Evolutionary conservation across 257 asterid genomes (phyloP), one percentile per base, ranked within the genome.

Genomic region (Sherardia arvensis): DNA sequence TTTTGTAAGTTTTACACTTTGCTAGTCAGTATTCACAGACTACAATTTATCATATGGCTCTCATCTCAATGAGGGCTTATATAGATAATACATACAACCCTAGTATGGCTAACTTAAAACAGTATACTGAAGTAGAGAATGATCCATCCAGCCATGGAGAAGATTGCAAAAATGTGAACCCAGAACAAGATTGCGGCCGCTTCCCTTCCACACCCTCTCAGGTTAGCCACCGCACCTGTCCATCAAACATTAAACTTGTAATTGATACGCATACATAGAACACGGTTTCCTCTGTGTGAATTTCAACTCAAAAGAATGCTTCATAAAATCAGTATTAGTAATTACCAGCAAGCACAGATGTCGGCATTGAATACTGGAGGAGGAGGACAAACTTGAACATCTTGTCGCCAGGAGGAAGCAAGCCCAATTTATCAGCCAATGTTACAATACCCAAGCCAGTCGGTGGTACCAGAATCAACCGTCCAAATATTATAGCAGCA

Each of bases 121-220:
- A 93, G 87, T 60, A 93, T 76, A 79, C 83, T 86, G 71, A 93
- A 77, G 71, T 90, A 93, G 62, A 93, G 90, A 76, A 90, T 80
- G 38, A 93, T 85, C 99, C 99, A 93, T 53, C 94, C 99, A 4
- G 97, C 94, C 97, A 93, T 93, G 28, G 99, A 90, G 81, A 93
- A 71, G 61, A 90, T 51, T 29, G 99, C 97, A 69, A 93, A 93
- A 11, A 90, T 81, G 74, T 93, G 97, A 79, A 93, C 99, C 99
- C 99, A 93, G 76, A 93, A 93, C 64, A 93, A 83, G 55, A 93
- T 85, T 1, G 95, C 83, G 17, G 99, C 99, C 12, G 99, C 88
- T 74, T 90, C 97, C 76, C 78, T 79, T 53, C 99, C 97, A 62
- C 99, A 93, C 38, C 99, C 99, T 78, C 99, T 87, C 78, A 93